These are phyloP conservation scores for Acer campestre DNA, from an alignment of 345 rosid species.

Conservation along the genomic window DNA sequence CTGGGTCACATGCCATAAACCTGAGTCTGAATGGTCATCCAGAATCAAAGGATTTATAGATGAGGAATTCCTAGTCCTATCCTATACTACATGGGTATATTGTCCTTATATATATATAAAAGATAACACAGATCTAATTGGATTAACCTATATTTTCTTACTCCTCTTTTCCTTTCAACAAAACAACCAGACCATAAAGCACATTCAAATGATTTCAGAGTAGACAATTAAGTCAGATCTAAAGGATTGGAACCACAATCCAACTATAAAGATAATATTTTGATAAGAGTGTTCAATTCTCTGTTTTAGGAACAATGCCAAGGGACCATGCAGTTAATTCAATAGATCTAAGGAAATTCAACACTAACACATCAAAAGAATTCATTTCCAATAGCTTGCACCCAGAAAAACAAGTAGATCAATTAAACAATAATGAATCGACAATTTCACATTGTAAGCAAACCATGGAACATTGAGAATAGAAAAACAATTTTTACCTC, in stretches of 20 bases:
- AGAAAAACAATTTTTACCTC: slow-evolving; percentile 49
- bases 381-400: background rate
- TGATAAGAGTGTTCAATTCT: background rate
- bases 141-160: background rate
- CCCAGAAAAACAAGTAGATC: background rate
- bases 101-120: no score
- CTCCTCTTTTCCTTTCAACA: background rate
- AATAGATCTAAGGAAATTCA: slow-evolving; percentile 14
- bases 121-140: background rate
- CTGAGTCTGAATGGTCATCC: background rate
- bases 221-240: background rate
- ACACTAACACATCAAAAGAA: background rate
- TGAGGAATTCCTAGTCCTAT: background rate
- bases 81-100: no score
- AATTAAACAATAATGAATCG: background rate
- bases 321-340: background rate
- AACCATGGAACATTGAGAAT: background rate
- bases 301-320: background rate
- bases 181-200: background rate
- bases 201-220: slow-evolving; percentile 1
- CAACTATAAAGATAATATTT: background rate
- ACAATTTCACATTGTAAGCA: background rate
- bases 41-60: background rate
- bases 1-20: background rate
- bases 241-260: background rate